Conservation (phyloP, 78 protist species). For the Chrysochromulina parva region DNA sequence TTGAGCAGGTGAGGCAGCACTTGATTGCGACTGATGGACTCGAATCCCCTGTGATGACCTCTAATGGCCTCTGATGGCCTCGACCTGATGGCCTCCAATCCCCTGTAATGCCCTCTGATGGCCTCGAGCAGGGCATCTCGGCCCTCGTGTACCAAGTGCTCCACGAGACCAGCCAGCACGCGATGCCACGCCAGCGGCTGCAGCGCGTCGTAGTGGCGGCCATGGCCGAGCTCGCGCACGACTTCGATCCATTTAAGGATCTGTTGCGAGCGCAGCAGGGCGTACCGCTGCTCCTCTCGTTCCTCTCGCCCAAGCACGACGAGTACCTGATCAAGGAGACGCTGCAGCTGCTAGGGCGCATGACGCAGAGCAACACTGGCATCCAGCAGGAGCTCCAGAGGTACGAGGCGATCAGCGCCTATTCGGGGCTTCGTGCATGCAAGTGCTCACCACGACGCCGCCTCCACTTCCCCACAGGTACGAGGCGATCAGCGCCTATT, state of each 20-base stretch:
- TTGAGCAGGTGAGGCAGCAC: no score
- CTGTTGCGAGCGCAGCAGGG: not conserved
- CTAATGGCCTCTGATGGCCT: no score
- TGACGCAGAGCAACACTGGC: not conserved
- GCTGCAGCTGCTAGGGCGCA: not conserved
- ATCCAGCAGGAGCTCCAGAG: not conserved
- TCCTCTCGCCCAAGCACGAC: not conserved
- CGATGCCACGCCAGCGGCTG: not conserved
- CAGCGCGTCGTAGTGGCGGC: not conserved
- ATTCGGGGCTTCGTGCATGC: not conserved
- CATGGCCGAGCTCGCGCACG: not conserved
- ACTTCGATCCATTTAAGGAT: not conserved
- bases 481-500: not conserved
- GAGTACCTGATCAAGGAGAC: not conserved
- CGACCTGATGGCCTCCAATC: no score
- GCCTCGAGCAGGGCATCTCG: not conserved
- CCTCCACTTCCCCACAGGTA: not conserved
- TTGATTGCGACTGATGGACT: no score
- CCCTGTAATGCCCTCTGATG: no score
- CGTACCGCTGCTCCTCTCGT: not conserved
- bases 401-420: not conserved
- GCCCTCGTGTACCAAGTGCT: not conserved
- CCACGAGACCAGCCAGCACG: not conserved
- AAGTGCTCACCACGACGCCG: no score
- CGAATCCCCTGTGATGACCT: no score